Base-by-base conservation (phyloP, 805 yeast genomes). In the Henningerozyma blattae region DNA sequence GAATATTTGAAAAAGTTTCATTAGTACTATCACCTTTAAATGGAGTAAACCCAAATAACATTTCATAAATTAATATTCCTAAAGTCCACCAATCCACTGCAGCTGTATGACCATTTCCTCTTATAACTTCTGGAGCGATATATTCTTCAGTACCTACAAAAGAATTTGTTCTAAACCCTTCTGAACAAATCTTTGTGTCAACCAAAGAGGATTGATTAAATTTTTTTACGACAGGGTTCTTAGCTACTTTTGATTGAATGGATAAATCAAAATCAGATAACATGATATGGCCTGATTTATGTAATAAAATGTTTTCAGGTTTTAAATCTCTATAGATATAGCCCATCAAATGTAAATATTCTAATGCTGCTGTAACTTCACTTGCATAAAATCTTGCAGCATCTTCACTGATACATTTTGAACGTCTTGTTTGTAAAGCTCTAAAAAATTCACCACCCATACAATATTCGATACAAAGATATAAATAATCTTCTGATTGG, bases 11-110 rank as follows among this genome's bases (percentile, higher is more conserved):
- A 54, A 91, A 91, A 0, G 99, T 91, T 45, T 77, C 77, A 49
- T 86, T 86, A 28, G 97, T 69, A 43, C 78, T 85, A 24, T 73
- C 65, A 5, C 98, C 98, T 60, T 91, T 91, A 61, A 89, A 91
- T 2, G 99, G 99, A 0, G 98, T 91, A 7, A 85, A 81, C 1
- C 97, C 97, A 56, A 75, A 87, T 16, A 91, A 61, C 98, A 91
- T 91, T 53, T 91, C 99, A 57, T 75, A 93, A 17, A 86, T 64
- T 47, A 91, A 68, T 15, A 91, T 86, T 3, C 99, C 99, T 43
- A 91, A 63, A 0, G 98, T 91, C 99, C 99, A 91, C 98, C 98
- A 91, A 57, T 91, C 99, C 14, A 91, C 98, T 0, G 97, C 95
- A 6, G 89, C 79, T 1, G 97, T 89, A 49, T 91, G 99, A 2